Evolutionary conservation across 345 rosid genomes (phyloP).

Genomic region (Nasturtium officinale): DNA sequence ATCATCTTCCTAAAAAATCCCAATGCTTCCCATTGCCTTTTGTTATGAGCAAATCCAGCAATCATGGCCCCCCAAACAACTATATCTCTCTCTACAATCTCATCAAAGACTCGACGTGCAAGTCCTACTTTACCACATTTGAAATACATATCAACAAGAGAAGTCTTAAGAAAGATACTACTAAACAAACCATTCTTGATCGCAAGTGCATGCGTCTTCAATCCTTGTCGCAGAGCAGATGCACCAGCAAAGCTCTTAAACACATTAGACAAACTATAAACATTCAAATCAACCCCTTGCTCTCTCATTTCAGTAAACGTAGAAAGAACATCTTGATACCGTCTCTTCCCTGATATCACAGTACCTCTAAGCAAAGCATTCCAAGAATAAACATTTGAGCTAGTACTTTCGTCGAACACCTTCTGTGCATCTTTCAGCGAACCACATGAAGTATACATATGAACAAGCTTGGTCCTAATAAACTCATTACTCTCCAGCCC

Average conservation of each 20-base stretch:
- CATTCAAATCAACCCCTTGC: constrained; percentile 70
- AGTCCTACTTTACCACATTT: constrained; percentile 78
- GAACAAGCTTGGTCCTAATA: constrained; percentile 64
- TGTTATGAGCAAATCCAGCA: constrained; percentile 77
- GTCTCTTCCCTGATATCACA: constrained; percentile 66
- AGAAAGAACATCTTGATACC: constrained; percentile 62
- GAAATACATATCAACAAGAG: constrained; percentile 77
- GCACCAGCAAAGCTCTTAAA: constrained; percentile 89
- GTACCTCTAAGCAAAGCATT: constrained; percentile 88
- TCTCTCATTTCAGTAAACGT: constrained; percentile 70
- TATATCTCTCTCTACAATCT: constrained; percentile 62
- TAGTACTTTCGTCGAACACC: constrained; percentile 63
- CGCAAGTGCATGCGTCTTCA: constrained; percentile 72
- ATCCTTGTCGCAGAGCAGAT: constrained; percentile 66
- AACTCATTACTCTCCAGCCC: constrained; percentile 76
- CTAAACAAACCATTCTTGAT: constrained; percentile 67
- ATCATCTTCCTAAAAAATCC: constrained; percentile 69
- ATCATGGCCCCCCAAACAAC: constrained; percentile 91
- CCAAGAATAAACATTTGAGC: constrained; percentile 64
- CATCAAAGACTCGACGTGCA: constrained; percentile 65
- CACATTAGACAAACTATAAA: constrained; percentile 65
- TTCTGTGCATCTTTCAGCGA: constrained; percentile 64
- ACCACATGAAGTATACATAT: constrained; percentile 71
- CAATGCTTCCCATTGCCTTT: constrained; percentile 64
- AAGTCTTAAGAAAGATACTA: constrained; percentile 59